Conservation (phyloP, 192 early-diverging fungal species). For the Gonapodya prolifera region DNA sequence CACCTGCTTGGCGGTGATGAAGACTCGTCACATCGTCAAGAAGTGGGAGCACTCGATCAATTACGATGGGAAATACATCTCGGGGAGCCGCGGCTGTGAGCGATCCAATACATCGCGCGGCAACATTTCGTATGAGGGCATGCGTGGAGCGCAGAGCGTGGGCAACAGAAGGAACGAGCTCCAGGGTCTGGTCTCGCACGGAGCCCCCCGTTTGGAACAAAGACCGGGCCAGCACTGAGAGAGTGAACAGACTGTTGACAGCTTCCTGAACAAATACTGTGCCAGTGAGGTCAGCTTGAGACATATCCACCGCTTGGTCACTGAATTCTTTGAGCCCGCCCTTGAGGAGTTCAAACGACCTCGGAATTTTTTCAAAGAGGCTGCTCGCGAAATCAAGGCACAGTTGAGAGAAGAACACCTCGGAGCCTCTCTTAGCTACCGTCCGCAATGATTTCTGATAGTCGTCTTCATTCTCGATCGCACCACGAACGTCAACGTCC, state of each 20-base stretch:
- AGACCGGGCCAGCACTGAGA: conserved; percentile 49
- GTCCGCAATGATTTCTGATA: conserved; percentile 12
- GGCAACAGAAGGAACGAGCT: conserved; percentile 50
- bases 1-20: conserved; percentile 71
- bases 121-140: conserved; percentile 63
- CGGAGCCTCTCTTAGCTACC: conserved; percentile 26
- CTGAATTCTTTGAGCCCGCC: conserved; percentile 28
- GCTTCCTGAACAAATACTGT: conserved; percentile 43
- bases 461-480: conserved; percentile 11
- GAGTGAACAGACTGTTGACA: conserved; percentile 63
- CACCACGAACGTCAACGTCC: background rate
- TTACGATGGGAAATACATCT: conserved; percentile 62
- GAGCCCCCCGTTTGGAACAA: conserved; percentile 15
- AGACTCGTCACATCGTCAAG: conserved; percentile 57
- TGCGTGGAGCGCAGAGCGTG: conserved; percentile 50
- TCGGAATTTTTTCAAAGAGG: conserved; percentile 58
- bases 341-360: conserved; percentile 51
- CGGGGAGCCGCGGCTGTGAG: conserved; percentile 54
- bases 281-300: conserved; percentile 16
- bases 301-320: conserved; percentile 13
- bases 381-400: conserved; percentile 49
- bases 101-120: conserved; percentile 62
- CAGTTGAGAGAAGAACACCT: conserved; percentile 34
- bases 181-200: background rate
- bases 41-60: conserved; percentile 63